Evolutionary conservation across 2,329 filamentous ascomycete genomes (phyloP), one percentile per base, ranked within the genome.

Genomic region (Phialemoniopsis sp.): DNA sequence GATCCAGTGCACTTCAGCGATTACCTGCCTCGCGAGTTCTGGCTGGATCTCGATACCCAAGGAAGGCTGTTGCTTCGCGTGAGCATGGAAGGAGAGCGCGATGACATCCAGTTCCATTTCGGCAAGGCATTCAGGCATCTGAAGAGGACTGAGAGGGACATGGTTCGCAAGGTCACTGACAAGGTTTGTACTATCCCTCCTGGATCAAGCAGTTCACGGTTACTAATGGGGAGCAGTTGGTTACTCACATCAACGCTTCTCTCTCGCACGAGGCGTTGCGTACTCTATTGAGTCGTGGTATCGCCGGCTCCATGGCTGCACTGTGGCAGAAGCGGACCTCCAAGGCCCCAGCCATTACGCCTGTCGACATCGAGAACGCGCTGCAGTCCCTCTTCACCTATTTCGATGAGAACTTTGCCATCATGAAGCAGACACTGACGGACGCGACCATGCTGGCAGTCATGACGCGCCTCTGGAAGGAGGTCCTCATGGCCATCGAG

Each of bases 61-160:
- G 93, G 93, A 8, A 79, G 91, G 37, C 65, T 98, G 26, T 66
- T 98, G 41, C 78, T 98, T 38, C 80, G 91, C 46, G 89, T 98
- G 38, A 96, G 89, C 58, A 98, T 98, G 93, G 93, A 98, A 66
- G 93, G 93, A 37, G 93, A 98, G 65, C 80, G 93, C 46, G 93
- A 98, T 58, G 93, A 98, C 58, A 98, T 98, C 42, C 88, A 96
- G 55, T 98, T 98, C 62, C 91, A 96, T 57, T 97, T 97, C 62
- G 93, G 90, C 52, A 97, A 96, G 64, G 87, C 93, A 18, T 98
- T 98, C 68, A 80, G 93, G 34, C 89, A 91, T 44, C 72, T 98
- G 51, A 97, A 97, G 72, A 81, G 93, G 49, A 95, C 91, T 1
- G 91, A 98, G 66, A 80, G 91, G 54, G 93, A 98, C 61, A 98